Evolutionary conservation across 2,329 filamentous ascomycete genomes (phyloP).

Genomic region (Xylariaceae sp.): DNA sequence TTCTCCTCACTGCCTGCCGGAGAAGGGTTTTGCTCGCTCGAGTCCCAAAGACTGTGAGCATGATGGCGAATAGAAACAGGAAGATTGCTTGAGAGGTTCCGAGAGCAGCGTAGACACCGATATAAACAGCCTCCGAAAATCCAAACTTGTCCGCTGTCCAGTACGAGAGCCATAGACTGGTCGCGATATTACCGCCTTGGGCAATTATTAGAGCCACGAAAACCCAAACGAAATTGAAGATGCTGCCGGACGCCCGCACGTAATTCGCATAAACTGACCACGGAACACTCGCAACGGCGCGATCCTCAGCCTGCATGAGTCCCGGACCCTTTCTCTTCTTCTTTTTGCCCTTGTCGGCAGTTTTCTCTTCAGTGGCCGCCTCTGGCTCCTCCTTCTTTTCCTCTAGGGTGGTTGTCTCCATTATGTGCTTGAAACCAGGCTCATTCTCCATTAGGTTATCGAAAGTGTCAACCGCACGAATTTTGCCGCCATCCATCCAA

Average conservation of each 20-base stretch:
- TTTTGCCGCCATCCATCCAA: constrained; percentile 86
- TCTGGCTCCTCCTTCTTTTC: constrained; percentile 61
- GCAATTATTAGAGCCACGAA: constrained; percentile 69
- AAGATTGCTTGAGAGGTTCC: constrained; percentile 73
- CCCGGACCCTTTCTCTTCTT: constrained; percentile 63
- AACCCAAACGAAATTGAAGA: constrained; percentile 71
- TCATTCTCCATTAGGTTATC: constrained; percentile 83
- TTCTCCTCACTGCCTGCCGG: constrained; percentile 76
- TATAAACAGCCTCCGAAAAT: constrained; percentile 72
- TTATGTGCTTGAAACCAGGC: constrained; percentile 77
- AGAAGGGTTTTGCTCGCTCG: constrained; percentile 83
- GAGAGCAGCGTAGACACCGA: constrained; percentile 73
- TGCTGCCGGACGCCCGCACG: constrained; percentile 73
- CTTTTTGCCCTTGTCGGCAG: constrained; percentile 55
- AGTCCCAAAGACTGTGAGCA: constrained; percentile 80
- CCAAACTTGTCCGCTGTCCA: constrained; percentile 85
- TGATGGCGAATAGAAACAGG: constrained; percentile 81
- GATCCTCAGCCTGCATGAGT: constrained; percentile 73
- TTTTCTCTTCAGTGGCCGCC: constrained; percentile 53
- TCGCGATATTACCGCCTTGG: constrained; percentile 85
- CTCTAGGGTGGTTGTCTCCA: constrained; percentile 82
- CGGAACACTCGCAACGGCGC: constrained; percentile 76
- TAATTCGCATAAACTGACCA: constrained; percentile 83
- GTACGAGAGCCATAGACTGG: constrained; percentile 90
- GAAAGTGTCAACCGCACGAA: constrained; percentile 88